These are phyloP conservation scores for Nigrospora sphaerica DNA, from an alignment of 2,329 filamentous ascomycete species.

Conservation along the genomic window DNA sequence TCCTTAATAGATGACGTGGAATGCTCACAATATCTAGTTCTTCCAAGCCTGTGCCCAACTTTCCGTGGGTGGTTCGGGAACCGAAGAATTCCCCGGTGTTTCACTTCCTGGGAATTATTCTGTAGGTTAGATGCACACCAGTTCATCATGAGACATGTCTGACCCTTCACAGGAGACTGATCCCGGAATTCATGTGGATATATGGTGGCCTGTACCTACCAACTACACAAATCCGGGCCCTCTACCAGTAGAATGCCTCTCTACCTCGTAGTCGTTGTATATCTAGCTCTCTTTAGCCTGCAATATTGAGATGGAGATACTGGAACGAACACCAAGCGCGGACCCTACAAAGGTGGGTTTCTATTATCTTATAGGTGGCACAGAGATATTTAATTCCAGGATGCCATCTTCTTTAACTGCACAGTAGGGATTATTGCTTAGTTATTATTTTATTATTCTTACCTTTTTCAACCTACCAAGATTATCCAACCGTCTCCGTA, in stretches of 20 bases:
- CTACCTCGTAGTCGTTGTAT: too few species aligned
- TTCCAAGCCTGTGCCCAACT: constrained; percentile 22
- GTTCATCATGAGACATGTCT: background rate
- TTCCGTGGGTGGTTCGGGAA: constrained; percentile 20
- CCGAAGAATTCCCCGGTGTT: constrained; percentile 16
- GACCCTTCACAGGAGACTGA: constrained; percentile 11
- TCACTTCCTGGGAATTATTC: constrained; percentile 18
- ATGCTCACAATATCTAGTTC: constrained; percentile 13
- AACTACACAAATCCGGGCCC: constrained; percentile 19
- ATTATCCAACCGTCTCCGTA: too few species aligned
- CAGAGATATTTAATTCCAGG: too few species aligned
- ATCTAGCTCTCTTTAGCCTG: too few species aligned
- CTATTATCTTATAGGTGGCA: too few species aligned
- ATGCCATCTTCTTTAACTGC: too few species aligned
- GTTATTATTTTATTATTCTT: too few species aligned
- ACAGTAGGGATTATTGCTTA: too few species aligned
- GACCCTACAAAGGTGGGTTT: too few species aligned
- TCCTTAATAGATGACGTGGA: background rate
- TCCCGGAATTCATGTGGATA: constrained; percentile 17
- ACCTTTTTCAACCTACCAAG: too few species aligned
- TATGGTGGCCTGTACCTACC: constrained; percentile 19
- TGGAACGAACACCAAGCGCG: too few species aligned
- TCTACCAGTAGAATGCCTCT: background rate
- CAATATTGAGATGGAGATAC: too few species aligned
- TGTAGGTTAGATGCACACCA: constrained; percentile 6